Base-by-base conservation (phyloP, 2,329 filamentous ascomycete genomes). In the Penicillium sp. region DNA sequence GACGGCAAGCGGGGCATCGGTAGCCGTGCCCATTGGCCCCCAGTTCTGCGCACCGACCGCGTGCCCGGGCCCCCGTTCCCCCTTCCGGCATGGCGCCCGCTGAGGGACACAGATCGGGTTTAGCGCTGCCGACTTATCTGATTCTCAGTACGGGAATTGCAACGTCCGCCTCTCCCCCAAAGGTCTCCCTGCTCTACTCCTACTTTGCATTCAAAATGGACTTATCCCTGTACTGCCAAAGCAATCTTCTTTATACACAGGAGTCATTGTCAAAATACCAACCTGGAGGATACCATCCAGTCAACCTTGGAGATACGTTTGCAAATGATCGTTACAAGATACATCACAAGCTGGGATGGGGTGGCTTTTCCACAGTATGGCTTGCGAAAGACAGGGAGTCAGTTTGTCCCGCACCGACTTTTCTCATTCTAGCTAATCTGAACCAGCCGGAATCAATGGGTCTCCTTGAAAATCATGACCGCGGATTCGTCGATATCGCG, bases 321-420 rank as follows among this genome's bases (percentile, higher is more conserved):
- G 52, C 71, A 16, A 42, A 67, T 47, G 69, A 63, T 16, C 68
- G 71, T 29, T 78, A 78, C 53, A 63, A 64, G 36, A 60, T 77
- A 38, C 54, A 73, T 42, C 68, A 75, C 46, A 78, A 78, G 58
- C 58, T 77, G 29, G 74, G 75, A 28, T 72, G 65, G 30, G 74
- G 76, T 22, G 67, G 69, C 3, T 75, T 61, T 55, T 72, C 73
- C 6, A 78, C 72, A 7, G 70, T 77, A 38, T 78, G 72, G 75
- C 67, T 77, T 30, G 73, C 70, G 34, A 58, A 60, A 4, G 65
- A 72, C 55, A 53, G 49, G 31, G 40, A 57, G 65, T 68, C 22
- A 55, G 57, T 54, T 41, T 47, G 40, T 49, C 22, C 4, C 37
- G 12, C n/a, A 16, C 14, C 34, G 14, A 18, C 27, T 29, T 25